A percentile compares a stretch with the other conserved stretches of the same genome.
phyloP scores from a whole-genome alignment of 768 basidiomycete species.

The Rhodotorula paludigena region DNA sequence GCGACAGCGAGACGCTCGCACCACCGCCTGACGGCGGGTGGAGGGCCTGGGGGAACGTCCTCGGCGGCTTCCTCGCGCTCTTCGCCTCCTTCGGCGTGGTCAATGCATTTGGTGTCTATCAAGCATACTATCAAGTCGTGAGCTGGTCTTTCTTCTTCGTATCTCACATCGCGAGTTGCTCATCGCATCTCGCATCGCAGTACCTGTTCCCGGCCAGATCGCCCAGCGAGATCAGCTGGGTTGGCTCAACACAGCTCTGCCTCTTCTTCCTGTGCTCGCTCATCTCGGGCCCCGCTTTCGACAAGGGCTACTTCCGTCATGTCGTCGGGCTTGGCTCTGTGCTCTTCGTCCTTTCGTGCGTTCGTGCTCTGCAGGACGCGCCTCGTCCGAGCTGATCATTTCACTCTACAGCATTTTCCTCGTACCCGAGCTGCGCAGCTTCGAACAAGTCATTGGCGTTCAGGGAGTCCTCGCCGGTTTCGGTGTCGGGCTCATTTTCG shows the following conservation, averaged over 20 bases:
- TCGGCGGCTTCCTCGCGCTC: slow-evolving; percentile 34
- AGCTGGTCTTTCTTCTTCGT: neutral
- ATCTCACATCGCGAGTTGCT: too few relatives aligned
- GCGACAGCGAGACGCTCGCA: neutral
- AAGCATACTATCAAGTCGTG: slow-evolving; percentile 46
- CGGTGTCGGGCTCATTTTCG: slow-evolving; percentile 51
- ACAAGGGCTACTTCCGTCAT: slow-evolving; percentile 33
- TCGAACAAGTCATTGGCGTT: slow-evolving; percentile 52
- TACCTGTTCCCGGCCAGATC: slow-evolving; percentile 38
- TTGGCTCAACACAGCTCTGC: slow-evolving; percentile 44
- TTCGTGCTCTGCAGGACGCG: too few relatives aligned
- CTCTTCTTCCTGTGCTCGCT: slow-evolving; percentile 43
- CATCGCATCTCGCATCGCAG: too few relatives aligned
- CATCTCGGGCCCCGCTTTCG: slow-evolving; percentile 43
- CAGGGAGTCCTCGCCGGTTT: slow-evolving; percentile 56
- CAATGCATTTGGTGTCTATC: slow-evolving; percentile 49
- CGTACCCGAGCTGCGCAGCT: slow-evolving; percentile 20
- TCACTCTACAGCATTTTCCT: slow-evolving; percentile 29
- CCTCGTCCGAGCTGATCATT: too few relatives aligned
- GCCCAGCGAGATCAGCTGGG: slow-evolving; percentile 44
- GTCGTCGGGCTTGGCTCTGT: slow-evolving; percentile 46
- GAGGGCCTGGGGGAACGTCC: slow-evolving; percentile 11
- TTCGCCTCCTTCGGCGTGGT: slow-evolving; percentile 43
- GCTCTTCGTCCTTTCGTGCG: slow-evolving; percentile 47
- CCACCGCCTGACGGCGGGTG: slow-evolving; percentile 24